Percentiles rank a stretch among this genome's conserved stretches.
These are phyloP conservation scores for Starmerella powellii DNA, from an alignment of 805 yeast genomes.

Conservation along the genomic window DNA sequence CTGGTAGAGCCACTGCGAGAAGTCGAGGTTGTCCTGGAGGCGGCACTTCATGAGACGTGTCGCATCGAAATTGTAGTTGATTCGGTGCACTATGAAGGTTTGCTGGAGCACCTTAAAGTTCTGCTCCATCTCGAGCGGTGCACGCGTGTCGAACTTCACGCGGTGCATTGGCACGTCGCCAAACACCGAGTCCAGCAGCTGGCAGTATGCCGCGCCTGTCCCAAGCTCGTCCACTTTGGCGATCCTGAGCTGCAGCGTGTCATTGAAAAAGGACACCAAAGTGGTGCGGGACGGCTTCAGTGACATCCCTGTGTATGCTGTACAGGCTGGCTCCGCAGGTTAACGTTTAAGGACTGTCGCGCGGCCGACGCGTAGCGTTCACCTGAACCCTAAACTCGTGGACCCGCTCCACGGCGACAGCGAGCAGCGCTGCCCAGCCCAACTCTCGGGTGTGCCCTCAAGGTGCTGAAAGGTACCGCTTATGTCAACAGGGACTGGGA, in stretches of 20 bases:
- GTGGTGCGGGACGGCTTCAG: constrained; percentile 53
- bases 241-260: constrained; percentile 50
- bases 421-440: no score
- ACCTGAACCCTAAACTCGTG: no score
- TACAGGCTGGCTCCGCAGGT: no score
- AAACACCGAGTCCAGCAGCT: constrained; percentile 72
- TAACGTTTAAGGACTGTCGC: no score
- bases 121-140: constrained; percentile 63
- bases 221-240: constrained; percentile 88
- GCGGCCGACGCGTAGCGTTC: no score
- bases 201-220: constrained; percentile 90
- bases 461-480: no score
- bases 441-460: no score
- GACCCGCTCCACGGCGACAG: no score
- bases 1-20: constrained; percentile 80
- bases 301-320: constrained; percentile 4
- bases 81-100: constrained; percentile 56
- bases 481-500: no score
- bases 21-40: constrained; percentile 87
- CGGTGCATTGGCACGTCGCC: constrained; percentile 71
- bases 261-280: constrained; percentile 73
- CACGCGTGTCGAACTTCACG: constrained; percentile 57
- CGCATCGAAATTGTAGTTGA: constrained; percentile 66
- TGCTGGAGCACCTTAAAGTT: constrained; percentile 82
- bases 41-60: constrained; percentile 74